Evolutionary conservation across 176 grass and related monocot species (phyloP), one percentile per base, ranked within the genome.

Genomic region (Canna indica): DNA sequence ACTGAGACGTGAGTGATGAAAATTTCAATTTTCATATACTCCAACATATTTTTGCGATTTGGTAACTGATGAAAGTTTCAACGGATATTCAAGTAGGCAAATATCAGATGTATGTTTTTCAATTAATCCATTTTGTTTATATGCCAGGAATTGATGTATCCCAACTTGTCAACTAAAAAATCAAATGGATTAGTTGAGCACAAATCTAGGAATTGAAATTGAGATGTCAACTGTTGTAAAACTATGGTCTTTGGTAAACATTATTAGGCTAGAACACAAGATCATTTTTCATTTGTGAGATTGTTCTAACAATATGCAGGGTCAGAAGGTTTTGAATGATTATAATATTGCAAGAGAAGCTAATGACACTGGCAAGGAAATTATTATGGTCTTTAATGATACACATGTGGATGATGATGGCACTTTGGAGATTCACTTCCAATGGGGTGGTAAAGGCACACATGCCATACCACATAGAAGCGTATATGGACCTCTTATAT

Each of bases 331-430:
- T 77, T 67, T 95, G 70, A 71, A 53, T 53, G 91, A 95, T 57
- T 95, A 90, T 69, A 88, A 95, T 69, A 95, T 95, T 80, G 68
- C 79, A 81, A 75, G 87, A 56, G 83, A 76, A 71, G 79, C 77
- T 36, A 82, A 87, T 29, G 87, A 84, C 47, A 74, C 66, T 67
- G 42, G 71, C 67, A 80, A 78, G 36, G 72, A 33, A 69, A 74
- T 81, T 38, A 73, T 50, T 58, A 75, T 71, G 76, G 81, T 66
- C 35, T 95, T 90, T 63, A 76, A 48, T 32, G 63, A 41, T 15
- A 69, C 66, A 1, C 20, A 63, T 44, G 66, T 69, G 6, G 25
- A 46, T 28, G 39, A 7, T 31, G 67, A 76, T 67, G 72, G 73
- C 32, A 69, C 38, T 50, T 13, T 81, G 58, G 79, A 81, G 29